Conservation (phyloP, 2,329 filamentous ascomycete species). For the Xylariaceae sp. region DNA sequence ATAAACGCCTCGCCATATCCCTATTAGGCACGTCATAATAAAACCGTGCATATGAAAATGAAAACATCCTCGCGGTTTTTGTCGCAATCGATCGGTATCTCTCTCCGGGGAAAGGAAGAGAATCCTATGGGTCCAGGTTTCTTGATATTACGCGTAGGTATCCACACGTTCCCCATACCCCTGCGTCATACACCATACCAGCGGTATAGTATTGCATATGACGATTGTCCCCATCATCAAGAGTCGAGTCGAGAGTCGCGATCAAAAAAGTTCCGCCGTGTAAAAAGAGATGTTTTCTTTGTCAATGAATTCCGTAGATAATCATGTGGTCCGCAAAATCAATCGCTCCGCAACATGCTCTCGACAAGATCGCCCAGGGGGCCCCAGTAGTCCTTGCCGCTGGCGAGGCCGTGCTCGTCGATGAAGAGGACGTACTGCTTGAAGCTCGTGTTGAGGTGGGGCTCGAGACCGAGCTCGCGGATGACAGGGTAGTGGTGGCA, state of each 20-base stretch:
- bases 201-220: background rate
- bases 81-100: background rate
- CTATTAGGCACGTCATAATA: slow-evolving; percentile 12
- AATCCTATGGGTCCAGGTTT: background rate
- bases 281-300: no score
- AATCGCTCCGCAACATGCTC: slow-evolving; percentile 95
- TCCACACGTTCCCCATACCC: background rate
- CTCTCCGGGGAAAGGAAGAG: background rate
- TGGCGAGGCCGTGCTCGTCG: slow-evolving; percentile 89
- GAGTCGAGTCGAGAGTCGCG: background rate
- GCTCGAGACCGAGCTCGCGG: slow-evolving; percentile 88
- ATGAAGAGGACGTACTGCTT: slow-evolving; percentile 99
- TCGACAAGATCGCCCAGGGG: slow-evolving; percentile 93
- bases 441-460: slow-evolving; percentile 97
- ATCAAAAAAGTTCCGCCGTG: background rate
- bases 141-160: background rate
- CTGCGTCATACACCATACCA: background rate
- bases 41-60: slow-evolving; percentile 6
- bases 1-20: slow-evolving; percentile 25
- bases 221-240: background rate
- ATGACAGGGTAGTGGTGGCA: slow-evolving; percentile 99
- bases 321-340: background rate
- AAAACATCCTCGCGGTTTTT: background rate
- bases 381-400: slow-evolving; percentile 95
- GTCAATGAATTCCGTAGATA: no score